A percentile compares a stretch with the other conserved stretches of the same genome.
Evolutionary conservation across 192 early-diverging fungal genomes (phyloP).

Genomic region (Ambispora gerdemannii): DNA sequence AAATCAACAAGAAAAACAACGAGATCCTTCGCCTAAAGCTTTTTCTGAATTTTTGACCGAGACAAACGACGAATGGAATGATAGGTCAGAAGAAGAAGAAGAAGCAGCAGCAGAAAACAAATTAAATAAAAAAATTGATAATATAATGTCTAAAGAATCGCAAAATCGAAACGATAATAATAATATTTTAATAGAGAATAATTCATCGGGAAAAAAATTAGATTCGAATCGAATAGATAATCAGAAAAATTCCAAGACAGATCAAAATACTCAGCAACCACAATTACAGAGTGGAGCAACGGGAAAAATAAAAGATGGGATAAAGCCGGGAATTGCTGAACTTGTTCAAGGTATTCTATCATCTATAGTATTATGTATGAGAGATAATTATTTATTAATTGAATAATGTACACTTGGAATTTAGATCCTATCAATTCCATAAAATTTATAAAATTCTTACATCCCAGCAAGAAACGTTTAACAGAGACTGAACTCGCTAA

Average conservation of each 20-base stretch:
- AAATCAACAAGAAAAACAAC: neutral
- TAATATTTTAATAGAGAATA: neutral
- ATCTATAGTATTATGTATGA: neutral
- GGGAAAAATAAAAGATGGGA: neutral
- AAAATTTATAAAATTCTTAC: constrained; percentile 36
- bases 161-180: neutral
- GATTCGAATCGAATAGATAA: constrained; percentile 6
- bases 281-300: neutral
- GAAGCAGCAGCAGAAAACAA: neutral
- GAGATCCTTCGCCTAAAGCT: constrained; percentile 25
- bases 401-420: neutral
- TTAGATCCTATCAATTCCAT: constrained; percentile 38
- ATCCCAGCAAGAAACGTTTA: constrained; percentile 24
- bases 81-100: constrained; percentile 34
- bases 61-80: constrained; percentile 47
- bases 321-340: constrained; percentile 17
- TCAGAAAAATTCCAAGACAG: neutral
- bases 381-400: neutral
- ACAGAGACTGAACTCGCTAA: constrained; percentile 36
- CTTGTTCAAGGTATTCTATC: constrained; percentile 2
- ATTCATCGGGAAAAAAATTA: no score
- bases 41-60: constrained; percentile 41
- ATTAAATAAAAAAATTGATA: no score
- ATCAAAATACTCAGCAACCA: neutral
- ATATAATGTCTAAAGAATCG: no score